phyloP scores from a whole-genome alignment of 352 stramenopile species.

The Peronosclerospora sorghi region DNA sequence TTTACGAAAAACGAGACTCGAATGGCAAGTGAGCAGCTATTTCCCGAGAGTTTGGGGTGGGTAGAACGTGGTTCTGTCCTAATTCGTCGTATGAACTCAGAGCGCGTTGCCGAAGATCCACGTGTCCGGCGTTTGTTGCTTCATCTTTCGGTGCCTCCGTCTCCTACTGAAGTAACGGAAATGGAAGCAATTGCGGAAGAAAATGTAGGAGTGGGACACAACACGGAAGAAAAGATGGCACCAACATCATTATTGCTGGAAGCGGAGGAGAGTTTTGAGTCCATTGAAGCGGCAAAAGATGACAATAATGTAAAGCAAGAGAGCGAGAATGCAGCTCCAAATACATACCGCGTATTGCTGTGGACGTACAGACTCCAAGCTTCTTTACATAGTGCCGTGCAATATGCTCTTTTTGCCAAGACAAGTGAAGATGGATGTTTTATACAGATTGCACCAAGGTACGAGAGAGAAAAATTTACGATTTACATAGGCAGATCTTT shows the following conservation, averaged over 20 bases:
- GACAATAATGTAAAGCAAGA: conserved; percentile 54
- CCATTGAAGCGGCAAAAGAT: conserved; percentile 49
- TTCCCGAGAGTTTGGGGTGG: conserved; percentile 50
- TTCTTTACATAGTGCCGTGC: conserved; percentile 57
- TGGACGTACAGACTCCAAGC: conserved; percentile 74
- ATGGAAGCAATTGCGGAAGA: conserved; percentile 25
- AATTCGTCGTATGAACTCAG: conserved; percentile 83
- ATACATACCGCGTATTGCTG: conserved; percentile 58
- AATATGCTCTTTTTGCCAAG: conserved; percentile 71
- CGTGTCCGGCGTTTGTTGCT: conserved; percentile 58
- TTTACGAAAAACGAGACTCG: not conserved
- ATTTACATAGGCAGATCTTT: not conserved
- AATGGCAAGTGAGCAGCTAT: conserved; percentile 12
- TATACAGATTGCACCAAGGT: conserved; percentile 69
- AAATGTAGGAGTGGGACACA: conserved; percentile 1
- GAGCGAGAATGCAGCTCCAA: conserved; percentile 59
- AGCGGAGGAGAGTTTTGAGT: conserved; percentile 48
- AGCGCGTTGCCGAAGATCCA: conserved; percentile 76
- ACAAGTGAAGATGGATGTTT: conserved; percentile 75
- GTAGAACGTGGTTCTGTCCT: conserved; percentile 74
- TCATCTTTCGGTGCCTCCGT: conserved; percentile 16
- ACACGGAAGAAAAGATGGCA: conserved; percentile 26
- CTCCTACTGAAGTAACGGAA: conserved; percentile 10
- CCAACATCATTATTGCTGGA: conserved; percentile 20
- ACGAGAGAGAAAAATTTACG: not conserved